Conservation (phyloP, 164 flowering plant species). For the Vitis vinifera region ASM3070453v1 NC_081818.1:23988001-23988500, state of each 20-base stretch:
- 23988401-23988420: slow-evolving; percentile 13
- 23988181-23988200: slow-evolving; percentile 18
- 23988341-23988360: slow-evolving; percentile 18
- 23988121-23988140: slow-evolving; percentile 5
- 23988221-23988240: slow-evolving; percentile 62
- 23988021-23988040: slow-evolving; percentile 21
- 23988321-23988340: slow-evolving; percentile 10
- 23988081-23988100: slow-evolving; percentile 38
- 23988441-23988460: slow-evolving; percentile 64
- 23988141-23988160: slow-evolving; percentile 17
- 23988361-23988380: slow-evolving; percentile 25
- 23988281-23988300: slow-evolving; percentile 66
- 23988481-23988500: slow-evolving; percentile 25
- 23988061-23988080: slow-evolving; percentile 58
- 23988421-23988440: slow-evolving; percentile 15
- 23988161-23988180: slow-evolving; percentile 14
- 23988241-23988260: slow-evolving; percentile 41
- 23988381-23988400: slow-evolving; percentile 30
- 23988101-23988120: slow-evolving; percentile 30
- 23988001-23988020: slow-evolving; percentile 22
- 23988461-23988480: slow-evolving; percentile 23
- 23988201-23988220: slow-evolving; percentile 45
- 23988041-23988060: slow-evolving; percentile 70
- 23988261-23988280: slow-evolving; percentile 38
- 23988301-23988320: slow-evolving; percentile 30